Evolutionary conservation across 768 basidiomycete genomes (phyloP), one percentile per base, ranked within the genome.

Genomic region (Lactarius deliciosus): DNA sequence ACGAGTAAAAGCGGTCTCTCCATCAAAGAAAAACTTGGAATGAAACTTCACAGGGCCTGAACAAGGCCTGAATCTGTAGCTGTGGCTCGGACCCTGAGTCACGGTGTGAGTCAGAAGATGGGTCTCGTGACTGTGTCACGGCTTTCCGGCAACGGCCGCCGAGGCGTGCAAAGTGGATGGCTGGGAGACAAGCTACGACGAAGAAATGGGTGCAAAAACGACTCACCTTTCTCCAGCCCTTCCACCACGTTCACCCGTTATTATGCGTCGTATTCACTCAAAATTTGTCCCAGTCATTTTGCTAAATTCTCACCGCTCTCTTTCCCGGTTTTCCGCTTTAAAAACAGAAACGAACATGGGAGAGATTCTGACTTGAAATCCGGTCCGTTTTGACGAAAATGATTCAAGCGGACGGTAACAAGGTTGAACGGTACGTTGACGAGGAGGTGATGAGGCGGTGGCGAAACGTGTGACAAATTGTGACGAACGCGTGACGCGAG

Each of bases 151-250:
- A 68, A 68, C 34, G 58, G 66, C 66, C 66, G 66, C 50, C 53
- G 56, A 63, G 50, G 66, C 63, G 66, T 68, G 66, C 66, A 68
- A n/a, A 47, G 66, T 60, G 66, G 66, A 60, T 64, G 66, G 58
- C 54, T 55, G 62, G 55, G 58, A 57, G 66, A 55, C 58, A 32
- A 56, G 63, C 32, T 68, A 68, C 66, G 66, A 68, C 66, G 66
- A 64, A 56, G 66, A 68, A 64, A 68, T 64, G 66, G 28, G 58
- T 50, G 62, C 30, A 66, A 66, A 67, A 68, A 60, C 57, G 58
- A 40, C 57, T 55, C 57, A 32, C 61, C 66, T 60, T 43, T 67
- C 58, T 60, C 66, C 30, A 18, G 58, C 66, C 47, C 62, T 58
- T 64, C 62, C 62, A 64, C 62, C 62, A 64, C 43, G 62, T 68